Evolutionary conservation across 2,329 filamentous ascomycete species (phyloP), one percentile per base, ranked within the genome.

Genomic region (Epichloe aotearoae): DNA sequence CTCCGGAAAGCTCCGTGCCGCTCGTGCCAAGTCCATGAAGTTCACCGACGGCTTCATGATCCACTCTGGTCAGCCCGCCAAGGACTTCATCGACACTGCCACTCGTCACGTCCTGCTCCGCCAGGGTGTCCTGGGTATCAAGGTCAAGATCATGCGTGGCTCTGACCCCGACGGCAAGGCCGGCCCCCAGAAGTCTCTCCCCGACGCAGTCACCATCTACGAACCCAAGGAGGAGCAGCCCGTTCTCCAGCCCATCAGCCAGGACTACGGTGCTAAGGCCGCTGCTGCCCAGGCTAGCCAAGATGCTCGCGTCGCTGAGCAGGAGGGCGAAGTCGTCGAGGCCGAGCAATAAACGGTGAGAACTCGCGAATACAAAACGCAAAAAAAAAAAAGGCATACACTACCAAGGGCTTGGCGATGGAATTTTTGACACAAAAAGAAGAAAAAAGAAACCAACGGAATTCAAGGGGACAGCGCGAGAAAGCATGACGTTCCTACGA

Each of bases 41-140:
- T 98, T 98, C 86, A 98, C 93, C 75, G 90, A 98, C 75, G 93
- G 93, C 73, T 98, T 98, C 88, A 98, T 98, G 93, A 98, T 98
- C 78, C 93, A 98, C 88, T 98, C 93, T 68, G 93, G 93, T 77
- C 93, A 98, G 75, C 93, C 93, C 69, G 93, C 91, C 69, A 91
- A 94, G 78, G 93, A 98, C 79, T 98, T 98, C 80, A 98, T 98
- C 73, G 93, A 98, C 82, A 82, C 77, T 68, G 94, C 94, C 65
- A 97, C 93, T 69, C 93, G 93, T 67, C 93, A 98, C 88, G 93
- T 98, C 67, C 89, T 98, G 62, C 90, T 98, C 74, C 88, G 94
- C 77, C 93, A 98, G 82, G 93, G 93, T 87, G 93, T 98, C 62
- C 81, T 98, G 62, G 93, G 93, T 79, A 98, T 98, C 80, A 98